Base-by-base conservation (phyloP, 2,329 filamentous ascomycete species). In the Mycosphaerelloides madeirae region DNA sequence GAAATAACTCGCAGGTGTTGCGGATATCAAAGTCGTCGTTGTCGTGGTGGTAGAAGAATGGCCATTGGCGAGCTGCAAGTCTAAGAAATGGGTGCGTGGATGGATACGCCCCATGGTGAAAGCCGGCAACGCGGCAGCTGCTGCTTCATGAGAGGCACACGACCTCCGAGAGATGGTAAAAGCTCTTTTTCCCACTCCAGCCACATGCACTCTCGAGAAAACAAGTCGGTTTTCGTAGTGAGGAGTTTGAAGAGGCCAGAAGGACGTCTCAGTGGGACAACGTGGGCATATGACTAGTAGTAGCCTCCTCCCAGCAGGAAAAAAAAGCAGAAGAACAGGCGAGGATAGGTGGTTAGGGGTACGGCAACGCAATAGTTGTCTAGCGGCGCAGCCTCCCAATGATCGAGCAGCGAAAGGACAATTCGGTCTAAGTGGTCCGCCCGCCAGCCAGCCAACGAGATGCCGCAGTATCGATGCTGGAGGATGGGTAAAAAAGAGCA, bases 21-120 rank as follows among this genome's bases (percentile, higher is more conserved):
- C 29, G 16, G 40, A 28, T 18, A 28, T 38, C 28, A 40, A 7
- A 19, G 43, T 41, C 11, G 20, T 31, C 33, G 42, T 37, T 9
- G 48, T 44, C 12, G 50, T 48, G 1, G 50, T 38, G 20, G 49
- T 42, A 12, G 44, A 44, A 28, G 40, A 38, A 38, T 46, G 32
- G 25, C 42, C 48, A 48, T 55, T 56, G 28, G 52, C 52, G 3
- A 55, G 47, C 18, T 48, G 47, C n/a, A 56, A 31, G 41, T 55
- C 54, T 32, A 58, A 45, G 14, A 56, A 54, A 41, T 51, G 49
- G 31, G 39, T 40, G 38, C 49, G 51, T 16, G 52, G 31, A 33
- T 55, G 46, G 29, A 52, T 40, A 39, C 48, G 52, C 31, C 50
- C 46, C 48, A 53, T 54, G 33, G 35, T 47, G 16, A 29, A 43